A percentile compares a stretch with the other conserved stretches of the same genome.
Evolutionary conservation across 306 rosid species (phyloP).

Genomic region (Cicer yamashitae): DNA sequence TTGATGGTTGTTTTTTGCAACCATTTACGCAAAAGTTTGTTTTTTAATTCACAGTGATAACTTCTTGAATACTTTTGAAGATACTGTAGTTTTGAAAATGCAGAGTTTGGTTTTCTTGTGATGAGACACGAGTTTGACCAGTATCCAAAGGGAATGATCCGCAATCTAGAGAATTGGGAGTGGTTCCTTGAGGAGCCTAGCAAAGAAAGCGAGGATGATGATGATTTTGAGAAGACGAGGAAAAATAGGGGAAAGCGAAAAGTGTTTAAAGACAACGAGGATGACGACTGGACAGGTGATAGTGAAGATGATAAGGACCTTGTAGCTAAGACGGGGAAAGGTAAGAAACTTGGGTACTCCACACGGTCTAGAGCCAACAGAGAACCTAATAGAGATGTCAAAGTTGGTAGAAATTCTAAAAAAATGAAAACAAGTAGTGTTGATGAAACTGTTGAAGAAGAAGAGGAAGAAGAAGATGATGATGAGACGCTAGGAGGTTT

Average conservation of each 20-base stretch:
- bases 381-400: conserved; percentile 38
- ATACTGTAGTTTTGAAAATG: conserved; percentile 39
- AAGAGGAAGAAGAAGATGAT: conserved; percentile 24
- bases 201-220: conserved; percentile 57
- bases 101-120: conserved; percentile 84
- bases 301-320: conserved; percentile 60
- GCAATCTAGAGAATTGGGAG: conserved; percentile 64
- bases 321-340: conserved; percentile 55
- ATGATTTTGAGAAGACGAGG: conserved; percentile 46
- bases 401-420: conserved; percentile 40
- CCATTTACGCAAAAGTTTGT: not conserved
- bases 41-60: conserved; percentile 4
- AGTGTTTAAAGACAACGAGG: conserved; percentile 48
- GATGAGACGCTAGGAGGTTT: conserved; percentile 74
- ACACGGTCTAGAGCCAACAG: conserved; percentile 61
- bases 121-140: conserved; percentile 80
- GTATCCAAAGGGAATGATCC: conserved; percentile 69
- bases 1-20: conserved; percentile 9
- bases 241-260: conserved; percentile 56
- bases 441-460: conserved; percentile 46
- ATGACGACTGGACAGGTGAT: conserved; percentile 76
- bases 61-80: conserved; percentile 25
- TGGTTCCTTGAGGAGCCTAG: conserved; percentile 80
- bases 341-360: conserved; percentile 55
- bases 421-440: conserved; percentile 49